Evolutionary conservation across 345 rosid species (phyloP).

Genomic region (Ailanthus altissimus): DNA sequence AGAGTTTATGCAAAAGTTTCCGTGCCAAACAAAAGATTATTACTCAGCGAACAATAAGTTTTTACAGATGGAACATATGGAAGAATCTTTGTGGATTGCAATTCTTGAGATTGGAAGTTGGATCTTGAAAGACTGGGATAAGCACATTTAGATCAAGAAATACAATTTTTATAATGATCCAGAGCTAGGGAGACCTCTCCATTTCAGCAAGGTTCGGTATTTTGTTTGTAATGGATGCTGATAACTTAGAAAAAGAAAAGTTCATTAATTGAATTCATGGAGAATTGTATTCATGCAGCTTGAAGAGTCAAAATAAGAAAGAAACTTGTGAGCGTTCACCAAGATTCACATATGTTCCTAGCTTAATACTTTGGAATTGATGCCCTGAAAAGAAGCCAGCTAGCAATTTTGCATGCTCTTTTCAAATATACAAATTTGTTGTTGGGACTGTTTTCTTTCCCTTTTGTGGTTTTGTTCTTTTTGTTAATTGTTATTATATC

Average conservation of each 20-base stretch:
- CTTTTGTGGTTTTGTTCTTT: neutral
- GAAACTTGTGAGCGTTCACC: neutral
- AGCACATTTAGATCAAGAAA: neutral
- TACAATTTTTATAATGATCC: neutral
- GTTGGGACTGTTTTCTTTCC: neutral
- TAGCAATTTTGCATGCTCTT: neutral
- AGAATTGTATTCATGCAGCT: neutral
- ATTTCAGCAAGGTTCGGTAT: constrained; percentile 9
- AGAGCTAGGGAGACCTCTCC: neutral
- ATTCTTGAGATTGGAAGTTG: constrained; percentile 9
- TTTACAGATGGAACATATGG: constrained; percentile 7
- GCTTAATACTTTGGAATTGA: neutral
- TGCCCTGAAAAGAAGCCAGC: neutral
- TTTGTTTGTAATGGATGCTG: constrained; percentile 1
- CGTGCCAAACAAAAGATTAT: neutral
- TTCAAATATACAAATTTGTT: neutral
- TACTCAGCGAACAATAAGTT: neutral
- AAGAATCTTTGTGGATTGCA: constrained; percentile 4
- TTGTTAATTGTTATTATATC: neutral
- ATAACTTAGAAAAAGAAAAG: neutral
- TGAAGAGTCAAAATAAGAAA: neutral
- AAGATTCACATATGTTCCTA: constrained; percentile 5
- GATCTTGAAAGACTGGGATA: constrained; percentile 1
- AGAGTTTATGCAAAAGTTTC: neutral
- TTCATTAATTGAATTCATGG: neutral